A percentile compares a stretch with the other conserved stretches of the same genome.
Evolutionary conservation across 2,329 filamentous ascomycete species (phyloP).

Genomic region (Tricladium varicosporioides): DNA sequence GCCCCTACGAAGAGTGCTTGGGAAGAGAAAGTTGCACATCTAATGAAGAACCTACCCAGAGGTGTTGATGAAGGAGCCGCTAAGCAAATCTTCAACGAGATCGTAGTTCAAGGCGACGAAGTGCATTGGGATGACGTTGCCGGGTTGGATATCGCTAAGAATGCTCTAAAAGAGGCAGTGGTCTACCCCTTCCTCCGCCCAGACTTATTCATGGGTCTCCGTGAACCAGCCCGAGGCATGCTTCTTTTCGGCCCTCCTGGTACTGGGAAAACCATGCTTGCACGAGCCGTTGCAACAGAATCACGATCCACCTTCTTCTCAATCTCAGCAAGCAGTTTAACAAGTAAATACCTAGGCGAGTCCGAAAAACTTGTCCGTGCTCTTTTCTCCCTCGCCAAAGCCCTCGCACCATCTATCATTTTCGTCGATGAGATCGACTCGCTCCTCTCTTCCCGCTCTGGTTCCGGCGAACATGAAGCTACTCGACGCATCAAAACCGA

Average conservation of each 20-base stretch:
- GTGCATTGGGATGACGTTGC: slow-evolving; percentile 95
- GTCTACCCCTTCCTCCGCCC: slow-evolving; percentile 96
- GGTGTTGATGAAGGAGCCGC: slow-evolving; percentile 82
- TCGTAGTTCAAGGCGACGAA: slow-evolving; percentile 90
- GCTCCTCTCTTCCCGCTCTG: slow-evolving; percentile 78
- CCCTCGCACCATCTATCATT: slow-evolving; percentile 89
- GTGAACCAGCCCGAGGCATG: slow-evolving; percentile 93
- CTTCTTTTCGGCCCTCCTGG: slow-evolving; percentile 93
- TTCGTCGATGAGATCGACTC: slow-evolving; percentile 99
- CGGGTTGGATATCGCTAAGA: slow-evolving; percentile 86
- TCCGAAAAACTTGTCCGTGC: slow-evolving; percentile 95
- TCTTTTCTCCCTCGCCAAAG: slow-evolving; percentile 84
- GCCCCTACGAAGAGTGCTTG: slow-evolving; percentile 49
- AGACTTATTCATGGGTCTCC: slow-evolving; percentile 91
- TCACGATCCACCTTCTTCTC: slow-evolving; percentile 95
- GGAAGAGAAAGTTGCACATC: slow-evolving; percentile 58
- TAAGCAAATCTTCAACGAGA: slow-evolving; percentile 92
- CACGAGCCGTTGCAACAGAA: slow-evolving; percentile 90
- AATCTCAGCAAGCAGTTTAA: slow-evolving; percentile 90
- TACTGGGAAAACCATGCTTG: slow-evolving; percentile 99
- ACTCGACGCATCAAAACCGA: slow-evolving; percentile 95
- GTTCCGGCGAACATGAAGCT: slow-evolving; percentile 86
- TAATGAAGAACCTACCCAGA: slow-evolving; percentile 76
- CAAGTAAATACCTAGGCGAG: slow-evolving; percentile 93
- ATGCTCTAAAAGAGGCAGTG: slow-evolving; percentile 88